These are phyloP conservation scores for Lipomyces starkeyi DNA, from an alignment of 805 yeast genomes.

Conservation along the genomic window DNA sequence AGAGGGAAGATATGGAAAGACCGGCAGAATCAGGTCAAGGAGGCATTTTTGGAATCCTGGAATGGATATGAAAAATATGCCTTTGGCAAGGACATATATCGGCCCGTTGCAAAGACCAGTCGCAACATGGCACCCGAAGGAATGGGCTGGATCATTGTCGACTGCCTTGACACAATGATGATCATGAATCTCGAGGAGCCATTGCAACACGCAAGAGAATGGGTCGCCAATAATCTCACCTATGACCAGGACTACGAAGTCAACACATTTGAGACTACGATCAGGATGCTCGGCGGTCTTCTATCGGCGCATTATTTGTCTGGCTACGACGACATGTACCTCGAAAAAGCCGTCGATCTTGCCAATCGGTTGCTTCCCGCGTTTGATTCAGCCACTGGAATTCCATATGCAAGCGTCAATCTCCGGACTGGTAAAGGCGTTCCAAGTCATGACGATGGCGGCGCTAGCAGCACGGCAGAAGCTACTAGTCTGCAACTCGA, in stretches of 20 bases:
- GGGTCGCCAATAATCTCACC: slow-evolving; percentile 73
- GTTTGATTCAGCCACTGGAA: slow-evolving; percentile 66
- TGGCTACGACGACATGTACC: slow-evolving; percentile 63
- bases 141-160: slow-evolving; percentile 92
- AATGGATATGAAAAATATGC: slow-evolving; percentile 72
- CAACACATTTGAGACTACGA: slow-evolving; percentile 91
- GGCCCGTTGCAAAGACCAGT: slow-evolving; percentile 67
- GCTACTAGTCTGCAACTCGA: slow-evolving; percentile 87
- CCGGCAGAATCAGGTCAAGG: slow-evolving; percentile 60
- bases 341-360: slow-evolving; percentile 78
- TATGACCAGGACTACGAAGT: slow-evolving; percentile 77
- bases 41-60: slow-evolving; percentile 81
- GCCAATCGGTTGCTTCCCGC: slow-evolving; percentile 77
- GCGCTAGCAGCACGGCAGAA: slow-evolving; percentile 83
- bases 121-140: slow-evolving; percentile 81
- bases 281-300: slow-evolving; percentile 92
- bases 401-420: slow-evolving; percentile 83
- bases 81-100: slow-evolving; percentile 83
- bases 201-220: slow-evolving; percentile 64
- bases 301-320: slow-evolving; percentile 79
- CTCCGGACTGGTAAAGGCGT: slow-evolving; percentile 66
- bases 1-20: slow-evolving; percentile 27
- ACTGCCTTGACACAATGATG: slow-evolving; percentile 80
- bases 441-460: slow-evolving; percentile 66
- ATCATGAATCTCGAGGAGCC: slow-evolving; percentile 73